A percentile compares a stretch with the other conserved stretches of the same genome.
These are phyloP conservation scores for Hypoxylon crocopeplum DNA, from an alignment of 495 filamentous ascomycete genomes.

Conservation along the genomic window DNA sequence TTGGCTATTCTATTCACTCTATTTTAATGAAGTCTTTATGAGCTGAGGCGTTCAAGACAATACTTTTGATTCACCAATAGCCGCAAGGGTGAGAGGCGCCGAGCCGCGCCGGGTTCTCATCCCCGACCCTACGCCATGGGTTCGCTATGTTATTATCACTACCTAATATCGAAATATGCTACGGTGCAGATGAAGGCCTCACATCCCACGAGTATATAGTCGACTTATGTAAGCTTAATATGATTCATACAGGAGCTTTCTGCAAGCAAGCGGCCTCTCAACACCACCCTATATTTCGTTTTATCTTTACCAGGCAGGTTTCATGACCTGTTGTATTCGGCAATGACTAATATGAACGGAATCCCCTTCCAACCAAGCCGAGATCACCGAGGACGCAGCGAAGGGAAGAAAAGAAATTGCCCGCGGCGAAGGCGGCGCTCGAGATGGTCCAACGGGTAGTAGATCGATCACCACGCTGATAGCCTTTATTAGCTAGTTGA, in stretches of 20 bases:
- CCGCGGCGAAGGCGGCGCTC: background rate
- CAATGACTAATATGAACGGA: background rate
- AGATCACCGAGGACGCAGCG: background rate
- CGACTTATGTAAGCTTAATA: slow-evolving; percentile 22
- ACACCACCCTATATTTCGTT: background rate
- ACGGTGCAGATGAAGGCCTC: too few relatives aligned
- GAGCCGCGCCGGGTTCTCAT: too few relatives aligned
- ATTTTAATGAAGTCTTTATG: slow-evolving; percentile 7
- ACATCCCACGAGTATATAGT: too few relatives aligned
- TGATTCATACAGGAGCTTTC: slow-evolving; percentile 17
- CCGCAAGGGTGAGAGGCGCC: too few relatives aligned
- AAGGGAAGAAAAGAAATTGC: slow-evolving; percentile 2
- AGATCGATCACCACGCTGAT: slow-evolving; percentile 16
- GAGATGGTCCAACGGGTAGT: too few relatives aligned
- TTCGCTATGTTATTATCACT: too few relatives aligned
- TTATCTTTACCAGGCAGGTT: too few relatives aligned
- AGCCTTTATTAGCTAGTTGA: slow-evolving; percentile 6
- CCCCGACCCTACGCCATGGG: too few relatives aligned
- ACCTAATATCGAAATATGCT: background rate
- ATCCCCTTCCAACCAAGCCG: background rate
- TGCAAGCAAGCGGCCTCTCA: slow-evolving; percentile 10
- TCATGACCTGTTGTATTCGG: too few relatives aligned
- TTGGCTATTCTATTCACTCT: background rate
- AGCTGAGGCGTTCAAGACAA: too few relatives aligned
- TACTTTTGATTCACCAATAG: too few relatives aligned